Conservation (phyloP, 2,329 filamentous ascomycete genomes). For the Scytalidium sp. region DNA sequence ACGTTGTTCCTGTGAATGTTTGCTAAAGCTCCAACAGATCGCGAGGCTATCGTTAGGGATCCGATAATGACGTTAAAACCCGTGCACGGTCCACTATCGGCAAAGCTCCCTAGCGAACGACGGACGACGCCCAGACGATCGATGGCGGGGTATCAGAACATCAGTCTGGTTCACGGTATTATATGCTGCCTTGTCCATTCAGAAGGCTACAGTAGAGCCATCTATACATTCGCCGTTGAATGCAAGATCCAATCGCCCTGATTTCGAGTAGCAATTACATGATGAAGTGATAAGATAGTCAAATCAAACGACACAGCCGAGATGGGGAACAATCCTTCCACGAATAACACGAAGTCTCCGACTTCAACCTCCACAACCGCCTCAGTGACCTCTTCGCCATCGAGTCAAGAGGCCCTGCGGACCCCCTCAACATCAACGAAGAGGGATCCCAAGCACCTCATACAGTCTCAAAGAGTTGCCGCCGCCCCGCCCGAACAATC, state of each 20-base stretch:
- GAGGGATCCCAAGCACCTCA: conserved; percentile 47
- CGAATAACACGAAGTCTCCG: conserved; percentile 30
- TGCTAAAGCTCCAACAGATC: too few relatives aligned
- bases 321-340: conserved; percentile 46
- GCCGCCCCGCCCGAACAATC: conserved; percentile 58
- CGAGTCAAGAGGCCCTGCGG: conserved; percentile 24
- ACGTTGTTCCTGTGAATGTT: too few relatives aligned
- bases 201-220: background rate
- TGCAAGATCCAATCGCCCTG: background rate
- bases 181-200: background rate
- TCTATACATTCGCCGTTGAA: background rate
- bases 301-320: conserved; percentile 13
- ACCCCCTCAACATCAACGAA: conserved; percentile 21
- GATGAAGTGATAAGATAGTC: background rate
- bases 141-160: background rate
- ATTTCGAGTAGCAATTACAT: background rate
- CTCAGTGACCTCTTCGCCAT: conserved; percentile 23
- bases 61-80: background rate
- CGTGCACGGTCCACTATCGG: background rate
- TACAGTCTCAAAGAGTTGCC: conserved; percentile 52
- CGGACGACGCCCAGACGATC: background rate
- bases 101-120: background rate
- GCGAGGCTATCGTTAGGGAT: too few relatives aligned
- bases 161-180: background rate
- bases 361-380: conserved; percentile 27